Conservation (phyloP, 441 rosid genomes). For the Syzygium malaccense region DNA sequence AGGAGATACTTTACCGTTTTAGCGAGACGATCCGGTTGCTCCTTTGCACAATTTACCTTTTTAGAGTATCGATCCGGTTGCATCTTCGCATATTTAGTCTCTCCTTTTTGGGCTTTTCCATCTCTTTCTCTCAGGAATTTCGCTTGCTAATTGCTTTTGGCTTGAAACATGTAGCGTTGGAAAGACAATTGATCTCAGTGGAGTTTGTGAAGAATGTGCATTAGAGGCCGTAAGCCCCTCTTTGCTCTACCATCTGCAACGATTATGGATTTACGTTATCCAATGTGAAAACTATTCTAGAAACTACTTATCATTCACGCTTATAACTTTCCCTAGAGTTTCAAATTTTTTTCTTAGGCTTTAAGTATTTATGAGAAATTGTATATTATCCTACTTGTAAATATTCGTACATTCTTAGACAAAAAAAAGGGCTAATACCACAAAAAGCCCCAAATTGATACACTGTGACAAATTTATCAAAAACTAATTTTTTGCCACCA, state of each 20-base stretch:
- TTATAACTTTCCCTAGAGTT: no score
- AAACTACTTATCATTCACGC: no score
- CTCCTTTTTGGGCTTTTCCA: background rate
- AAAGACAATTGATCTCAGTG: background rate
- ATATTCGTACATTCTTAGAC: no score
- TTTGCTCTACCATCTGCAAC: background rate
- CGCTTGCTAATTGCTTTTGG: background rate
- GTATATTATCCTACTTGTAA: no score
- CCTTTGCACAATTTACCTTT: background rate
- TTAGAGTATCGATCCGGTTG: background rate
- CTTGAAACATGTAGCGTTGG: background rate
- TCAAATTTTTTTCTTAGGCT: no score
- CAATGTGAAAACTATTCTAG: background rate
- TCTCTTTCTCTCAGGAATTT: background rate
- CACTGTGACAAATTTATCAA: no score
- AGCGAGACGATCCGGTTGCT: background rate
- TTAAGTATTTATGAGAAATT: no score
- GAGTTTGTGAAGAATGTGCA: no score
- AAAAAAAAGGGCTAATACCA: no score
- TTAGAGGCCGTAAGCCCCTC: background rate
- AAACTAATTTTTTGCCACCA: no score
- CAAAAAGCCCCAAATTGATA: no score
- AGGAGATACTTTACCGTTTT: no score
- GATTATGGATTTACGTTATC: background rate
- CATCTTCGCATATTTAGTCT: background rate